These are phyloP conservation scores for Cyberlindnera mrakii DNA, from an alignment of 805 yeast species.

Conservation along the genomic window DNA sequence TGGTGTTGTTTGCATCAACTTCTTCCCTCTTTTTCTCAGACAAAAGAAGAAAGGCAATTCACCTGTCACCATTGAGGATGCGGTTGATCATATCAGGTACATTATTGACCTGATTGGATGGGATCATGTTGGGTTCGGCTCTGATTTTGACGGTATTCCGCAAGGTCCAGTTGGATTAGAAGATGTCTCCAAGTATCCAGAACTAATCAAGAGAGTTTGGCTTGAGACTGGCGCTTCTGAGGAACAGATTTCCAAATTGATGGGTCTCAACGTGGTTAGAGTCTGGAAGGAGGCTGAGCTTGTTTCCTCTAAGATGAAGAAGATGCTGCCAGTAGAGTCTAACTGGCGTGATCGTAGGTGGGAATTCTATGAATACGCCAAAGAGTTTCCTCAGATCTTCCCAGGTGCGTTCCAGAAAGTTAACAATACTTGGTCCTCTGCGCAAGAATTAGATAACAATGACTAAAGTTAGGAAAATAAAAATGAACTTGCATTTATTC, in stretches of 20 bases:
- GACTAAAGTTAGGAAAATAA: background rate
- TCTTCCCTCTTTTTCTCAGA: constrained; percentile 35
- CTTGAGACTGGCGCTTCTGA: constrained; percentile 35
- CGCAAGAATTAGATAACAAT: constrained; percentile 11
- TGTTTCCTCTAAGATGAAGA: constrained; percentile 22
- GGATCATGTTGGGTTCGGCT: constrained; percentile 46
- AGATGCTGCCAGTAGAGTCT: constrained; percentile 26
- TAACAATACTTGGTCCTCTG: constrained; percentile 8
- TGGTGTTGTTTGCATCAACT: constrained; percentile 44
- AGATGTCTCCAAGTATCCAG: constrained; percentile 51
- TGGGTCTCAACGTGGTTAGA: constrained; percentile 41
- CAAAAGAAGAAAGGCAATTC: constrained; percentile 16
- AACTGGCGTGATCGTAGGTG: constrained; percentile 39
- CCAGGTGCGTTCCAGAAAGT: constrained; percentile 24
- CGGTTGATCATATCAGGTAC: constrained; percentile 39
- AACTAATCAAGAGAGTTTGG: constrained; percentile 31
- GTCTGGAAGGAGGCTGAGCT: constrained; percentile 40
- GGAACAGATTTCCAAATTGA: constrained; percentile 35
- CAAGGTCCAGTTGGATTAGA: constrained; percentile 44
- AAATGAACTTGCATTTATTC: too few species aligned
- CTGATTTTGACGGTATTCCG: constrained; percentile 50
- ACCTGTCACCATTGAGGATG: constrained; percentile 36
- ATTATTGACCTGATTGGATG: constrained; percentile 40
- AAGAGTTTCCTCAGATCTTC: constrained; percentile 32
- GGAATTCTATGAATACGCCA: constrained; percentile 31